Evolutionary conservation across 2,329 filamentous ascomycete species (phyloP).

Genomic region (Botrytis pseudocinerea): DNA sequence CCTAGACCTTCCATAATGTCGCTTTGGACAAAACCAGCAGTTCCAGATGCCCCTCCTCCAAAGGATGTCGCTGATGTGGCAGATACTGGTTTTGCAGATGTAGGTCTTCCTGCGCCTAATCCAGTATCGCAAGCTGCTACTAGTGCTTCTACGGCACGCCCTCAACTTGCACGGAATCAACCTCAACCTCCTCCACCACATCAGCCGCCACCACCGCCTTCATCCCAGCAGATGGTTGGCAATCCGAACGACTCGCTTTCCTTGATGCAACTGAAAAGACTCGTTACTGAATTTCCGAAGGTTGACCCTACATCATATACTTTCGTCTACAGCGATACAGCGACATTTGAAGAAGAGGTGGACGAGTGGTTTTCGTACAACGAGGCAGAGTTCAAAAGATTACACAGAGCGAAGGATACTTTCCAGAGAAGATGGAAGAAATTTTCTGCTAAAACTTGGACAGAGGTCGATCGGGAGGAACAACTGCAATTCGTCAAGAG

Average conservation of each 20-base stretch:
- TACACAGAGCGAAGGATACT: constrained; percentile 71
- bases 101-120: constrained; percentile 38
- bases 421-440: constrained; percentile 77
- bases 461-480: constrained; percentile 58
- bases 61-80: constrained; percentile 43
- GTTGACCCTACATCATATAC: constrained; percentile 76
- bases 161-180: constrained; percentile 43
- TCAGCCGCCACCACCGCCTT: constrained; percentile 40
- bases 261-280: constrained; percentile 68
- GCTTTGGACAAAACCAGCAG: constrained; percentile 34
- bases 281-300: constrained; percentile 73
- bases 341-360: constrained; percentile 79
- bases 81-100: constrained; percentile 46
- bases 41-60: constrained; percentile 24
- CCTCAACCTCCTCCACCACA: constrained; percentile 43
- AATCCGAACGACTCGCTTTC: constrained; percentile 69
- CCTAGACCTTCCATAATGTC: constrained; percentile 31
- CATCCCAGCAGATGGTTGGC: constrained; percentile 30
- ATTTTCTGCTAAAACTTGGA: constrained; percentile 60
- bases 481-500: constrained; percentile 58
- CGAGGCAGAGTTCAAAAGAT: constrained; percentile 77
- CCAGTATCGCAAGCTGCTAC: constrained; percentile 30
- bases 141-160: constrained; percentile 35
- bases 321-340: constrained; percentile 75
- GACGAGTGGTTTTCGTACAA: constrained; percentile 98